A percentile compares a stretch with the other conserved stretches of the same genome.
Evolutionary conservation across 495 filamentous ascomycete genomes (phyloP).

Genomic region (Tuber calosporum): DNA sequence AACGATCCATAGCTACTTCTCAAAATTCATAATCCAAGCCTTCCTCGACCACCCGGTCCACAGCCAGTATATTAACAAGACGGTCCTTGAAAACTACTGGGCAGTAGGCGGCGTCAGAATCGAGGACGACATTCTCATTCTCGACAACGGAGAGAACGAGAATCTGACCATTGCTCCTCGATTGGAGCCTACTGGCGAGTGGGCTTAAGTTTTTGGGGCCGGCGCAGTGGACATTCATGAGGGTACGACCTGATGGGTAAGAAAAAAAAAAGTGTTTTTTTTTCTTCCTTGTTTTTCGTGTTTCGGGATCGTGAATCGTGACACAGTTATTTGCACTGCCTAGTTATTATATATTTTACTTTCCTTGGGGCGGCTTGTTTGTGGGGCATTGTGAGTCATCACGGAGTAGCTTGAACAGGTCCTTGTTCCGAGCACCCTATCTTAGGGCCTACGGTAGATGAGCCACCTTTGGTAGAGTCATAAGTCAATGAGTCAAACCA

Average conservation of each 20-base stretch:
- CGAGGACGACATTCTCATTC: slow-evolving; percentile 85
- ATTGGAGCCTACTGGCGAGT: neutral
- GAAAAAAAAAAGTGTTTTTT: neutral
- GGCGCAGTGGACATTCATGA: neutral
- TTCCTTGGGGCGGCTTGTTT: neutral
- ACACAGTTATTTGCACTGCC: neutral
- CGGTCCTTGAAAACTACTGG: slow-evolving; percentile 63
- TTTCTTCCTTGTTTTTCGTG: neutral
- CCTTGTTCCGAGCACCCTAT: neutral
- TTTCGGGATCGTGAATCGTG: neutral
- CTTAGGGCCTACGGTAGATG: neutral
- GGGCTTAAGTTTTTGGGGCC: neutral
- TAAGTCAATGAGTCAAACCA: neutral
- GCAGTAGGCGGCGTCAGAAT: slow-evolving; percentile 81
- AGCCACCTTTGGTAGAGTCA: neutral
- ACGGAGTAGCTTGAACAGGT: neutral
- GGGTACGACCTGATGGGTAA: neutral
- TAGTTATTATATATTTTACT: neutral
- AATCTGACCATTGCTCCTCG: slow-evolving; percentile 76
- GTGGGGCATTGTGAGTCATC: neutral
- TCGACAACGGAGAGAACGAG: slow-evolving; percentile 51
- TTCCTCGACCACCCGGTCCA: slow-evolving; percentile 56
- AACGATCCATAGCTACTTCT: slow-evolving; percentile 52
- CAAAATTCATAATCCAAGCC: slow-evolving; percentile 53
- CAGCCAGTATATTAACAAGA: slow-evolving; percentile 63